These are phyloP conservation scores for Candida tallmaniae DNA, from an alignment of 805 yeast species.

Conservation along the genomic window DNA sequence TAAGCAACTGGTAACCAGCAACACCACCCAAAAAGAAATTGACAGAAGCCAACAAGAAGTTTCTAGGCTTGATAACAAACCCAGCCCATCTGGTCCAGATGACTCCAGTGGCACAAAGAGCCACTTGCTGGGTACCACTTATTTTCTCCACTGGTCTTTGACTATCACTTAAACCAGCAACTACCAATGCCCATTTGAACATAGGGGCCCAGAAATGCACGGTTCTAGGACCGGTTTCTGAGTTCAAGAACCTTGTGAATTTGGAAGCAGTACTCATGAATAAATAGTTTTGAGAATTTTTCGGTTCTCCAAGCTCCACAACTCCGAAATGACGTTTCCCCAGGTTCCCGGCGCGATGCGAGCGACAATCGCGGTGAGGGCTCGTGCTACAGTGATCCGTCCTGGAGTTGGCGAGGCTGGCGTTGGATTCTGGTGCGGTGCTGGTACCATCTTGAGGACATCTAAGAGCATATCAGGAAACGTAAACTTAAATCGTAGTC, in stretches of 20 bases:
- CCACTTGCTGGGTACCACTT: constrained; percentile 84
- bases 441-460: too few species aligned
- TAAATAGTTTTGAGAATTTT: not conserved
- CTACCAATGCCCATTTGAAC: constrained; percentile 77
- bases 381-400: too few species aligned
- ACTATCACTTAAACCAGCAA: constrained; percentile 87
- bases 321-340: too few species aligned
- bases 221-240: constrained; percentile 96
- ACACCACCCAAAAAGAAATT: constrained; percentile 90
- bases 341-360: too few species aligned
- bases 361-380: too few species aligned
- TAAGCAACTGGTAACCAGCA: constrained; percentile 75
- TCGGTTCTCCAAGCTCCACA: not conserved
- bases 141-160: constrained; percentile 88
- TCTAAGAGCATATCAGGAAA: too few species aligned
- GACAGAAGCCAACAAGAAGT: constrained; percentile 82
- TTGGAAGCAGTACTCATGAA: constrained; percentile 42
- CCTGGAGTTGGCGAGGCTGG: too few species aligned
- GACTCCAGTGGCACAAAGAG: constrained; percentile 84
- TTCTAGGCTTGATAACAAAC: constrained; percentile 84
- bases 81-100: constrained; percentile 98
- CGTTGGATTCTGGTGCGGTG: too few species aligned
- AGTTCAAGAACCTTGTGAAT: constrained; percentile 67
- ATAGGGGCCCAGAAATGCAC: constrained; percentile 89
- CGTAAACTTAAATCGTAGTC: too few species aligned